A percentile compares a stretch with the other conserved stretches of the same genome.
phyloP scores from a whole-genome alignment of 352 stramenopile genomes.

The Phytophthora citrophthora region DNA sequence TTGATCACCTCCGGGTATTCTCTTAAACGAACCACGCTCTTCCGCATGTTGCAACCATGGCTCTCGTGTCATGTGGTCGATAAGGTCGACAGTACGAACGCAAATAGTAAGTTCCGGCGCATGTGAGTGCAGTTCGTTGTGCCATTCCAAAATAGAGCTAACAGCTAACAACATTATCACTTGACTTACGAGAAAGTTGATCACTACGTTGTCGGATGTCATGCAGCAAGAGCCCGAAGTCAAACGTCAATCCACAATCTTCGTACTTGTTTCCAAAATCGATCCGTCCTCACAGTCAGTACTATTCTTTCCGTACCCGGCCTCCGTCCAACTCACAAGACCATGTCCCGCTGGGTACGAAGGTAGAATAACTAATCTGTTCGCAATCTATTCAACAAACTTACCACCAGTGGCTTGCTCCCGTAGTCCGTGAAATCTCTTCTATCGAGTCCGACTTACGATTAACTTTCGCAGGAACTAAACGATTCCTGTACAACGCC shows the following conservation, averaged over 20 bases:
- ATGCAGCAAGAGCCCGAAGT: constrained; percentile 33
- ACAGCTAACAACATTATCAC: background rate
- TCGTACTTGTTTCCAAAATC: constrained; percentile 63
- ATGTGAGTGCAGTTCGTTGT: no score
- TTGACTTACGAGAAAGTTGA: background rate
- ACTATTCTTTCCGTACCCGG: constrained; percentile 73
- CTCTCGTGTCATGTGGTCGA: constrained; percentile 26
- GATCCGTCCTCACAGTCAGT: constrained; percentile 39
- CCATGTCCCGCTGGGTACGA: constrained; percentile 63
- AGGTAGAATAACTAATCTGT: constrained; percentile 30
- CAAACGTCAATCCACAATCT: constrained; percentile 34
- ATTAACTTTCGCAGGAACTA: constrained; percentile 64
- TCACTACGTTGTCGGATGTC: background rate
- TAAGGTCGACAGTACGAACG: constrained; percentile 2
- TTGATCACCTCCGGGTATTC: constrained; percentile 8
- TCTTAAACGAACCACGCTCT: constrained; percentile 23
- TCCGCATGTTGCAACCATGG: constrained; percentile 23
- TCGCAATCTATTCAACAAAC: background rate
- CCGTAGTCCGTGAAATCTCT: constrained; percentile 43
- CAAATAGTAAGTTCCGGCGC: constrained; percentile 27
- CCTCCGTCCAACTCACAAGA: constrained; percentile 45
- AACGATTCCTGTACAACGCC: constrained; percentile 83
- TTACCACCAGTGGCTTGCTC: background rate
- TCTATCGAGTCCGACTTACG: constrained; percentile 29
- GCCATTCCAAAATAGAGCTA: constrained; percentile 15